A percentile compares a stretch with the other conserved stretches of the same genome.
Conservation (phyloP, 805 yeast species). For the Torulaspora gathmanii region DNA sequence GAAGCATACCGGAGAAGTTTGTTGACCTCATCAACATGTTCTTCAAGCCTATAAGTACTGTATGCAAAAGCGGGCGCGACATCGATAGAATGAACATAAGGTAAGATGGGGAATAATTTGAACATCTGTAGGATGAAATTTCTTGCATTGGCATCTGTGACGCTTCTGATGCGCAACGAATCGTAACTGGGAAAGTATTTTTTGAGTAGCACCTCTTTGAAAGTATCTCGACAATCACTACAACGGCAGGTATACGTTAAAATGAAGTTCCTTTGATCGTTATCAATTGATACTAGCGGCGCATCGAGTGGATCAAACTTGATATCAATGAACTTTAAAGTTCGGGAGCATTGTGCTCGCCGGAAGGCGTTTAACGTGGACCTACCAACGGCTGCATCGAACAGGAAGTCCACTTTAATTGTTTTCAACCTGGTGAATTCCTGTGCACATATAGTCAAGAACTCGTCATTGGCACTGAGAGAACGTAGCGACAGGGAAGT, state of each 20-base stretch:
- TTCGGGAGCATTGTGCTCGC: slow-evolving; percentile 21
- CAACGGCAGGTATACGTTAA: slow-evolving; percentile 27
- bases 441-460: slow-evolving; percentile 26
- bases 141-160: slow-evolving; percentile 25
- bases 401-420: slow-evolving; percentile 36
- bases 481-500: slow-evolving; percentile 36
- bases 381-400: slow-evolving; percentile 22
- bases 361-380: slow-evolving; percentile 24
- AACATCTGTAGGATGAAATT: slow-evolving; percentile 33
- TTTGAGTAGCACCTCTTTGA: slow-evolving; percentile 24
- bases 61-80: slow-evolving; percentile 33
- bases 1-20: slow-evolving; percentile 17
- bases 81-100: slow-evolving; percentile 38
- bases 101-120: slow-evolving; percentile 33
- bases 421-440: slow-evolving; percentile 28
- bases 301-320: slow-evolving; percentile 25
- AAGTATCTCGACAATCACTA: slow-evolving; percentile 26
- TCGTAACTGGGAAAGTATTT: slow-evolving; percentile 32
- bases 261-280: slow-evolving; percentile 22
- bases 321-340: slow-evolving; percentile 35
- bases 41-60: slow-evolving; percentile 23
- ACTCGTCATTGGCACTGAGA: slow-evolving; percentile 24
- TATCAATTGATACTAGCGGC: slow-evolving; percentile 23
- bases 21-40: slow-evolving; percentile 29
- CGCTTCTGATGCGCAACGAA: slow-evolving; percentile 22